These are phyloP conservation scores for Tetrahymena thermophila DNA, from an alignment of 73 alveolate species.

Conservation along the genomic window DNA sequence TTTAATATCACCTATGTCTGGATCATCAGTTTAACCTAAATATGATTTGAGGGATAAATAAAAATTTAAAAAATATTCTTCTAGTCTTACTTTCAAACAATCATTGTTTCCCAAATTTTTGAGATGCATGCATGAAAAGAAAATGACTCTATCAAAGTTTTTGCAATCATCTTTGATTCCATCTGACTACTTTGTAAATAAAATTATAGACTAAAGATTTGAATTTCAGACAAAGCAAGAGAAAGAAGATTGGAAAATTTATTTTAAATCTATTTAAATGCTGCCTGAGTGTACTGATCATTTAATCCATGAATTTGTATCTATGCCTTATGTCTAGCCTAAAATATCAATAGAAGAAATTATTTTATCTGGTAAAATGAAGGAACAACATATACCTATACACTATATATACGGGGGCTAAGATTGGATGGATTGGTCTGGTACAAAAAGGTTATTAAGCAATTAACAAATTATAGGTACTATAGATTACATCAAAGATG, in stretches of 20 bases:
- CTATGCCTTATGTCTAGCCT: neutral
- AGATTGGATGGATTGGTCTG: slow-evolving; percentile 25
- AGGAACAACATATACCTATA: neutral
- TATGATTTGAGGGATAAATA: neutral
- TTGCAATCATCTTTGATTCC: neutral
- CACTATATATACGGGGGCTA: slow-evolving; percentile 17
- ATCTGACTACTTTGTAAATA: neutral
- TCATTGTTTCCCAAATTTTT: neutral
- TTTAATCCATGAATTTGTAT: neutral
- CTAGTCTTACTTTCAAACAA: neutral
- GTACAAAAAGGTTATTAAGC: neutral
- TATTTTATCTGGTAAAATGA: neutral
- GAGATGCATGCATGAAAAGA: neutral
- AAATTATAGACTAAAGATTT: neutral
- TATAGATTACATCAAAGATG: neutral
- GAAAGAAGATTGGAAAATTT: neutral
- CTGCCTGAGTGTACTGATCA: neutral
- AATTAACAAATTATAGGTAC: neutral
- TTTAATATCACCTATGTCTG: slow-evolving; percentile 49
- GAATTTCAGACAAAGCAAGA: neutral
- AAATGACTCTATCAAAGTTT: neutral
- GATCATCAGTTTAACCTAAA: neutral
- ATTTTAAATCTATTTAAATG: neutral
- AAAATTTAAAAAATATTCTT: neutral
- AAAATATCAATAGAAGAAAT: neutral